phyloP scores from a whole-genome alignment of 805 yeast genomes.

The Suhomyces vadensis region DNA sequence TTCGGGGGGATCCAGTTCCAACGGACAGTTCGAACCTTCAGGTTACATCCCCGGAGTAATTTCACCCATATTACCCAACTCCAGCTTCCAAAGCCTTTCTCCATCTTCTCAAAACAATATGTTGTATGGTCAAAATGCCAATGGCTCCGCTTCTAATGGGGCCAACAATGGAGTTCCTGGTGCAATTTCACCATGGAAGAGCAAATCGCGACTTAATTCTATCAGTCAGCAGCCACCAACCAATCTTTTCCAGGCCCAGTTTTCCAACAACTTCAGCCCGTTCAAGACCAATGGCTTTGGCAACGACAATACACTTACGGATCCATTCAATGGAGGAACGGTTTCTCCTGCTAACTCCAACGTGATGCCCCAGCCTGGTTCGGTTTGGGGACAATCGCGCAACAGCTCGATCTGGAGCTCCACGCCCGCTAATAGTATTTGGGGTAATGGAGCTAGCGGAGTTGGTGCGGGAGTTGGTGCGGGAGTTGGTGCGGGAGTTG shows the following conservation, averaged over 20 bases:
- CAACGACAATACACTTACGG: neutral
- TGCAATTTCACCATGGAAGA: conserved; percentile 15
- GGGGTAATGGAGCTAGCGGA: conserved; percentile 2
- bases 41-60: conserved; percentile 3
- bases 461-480: neutral
- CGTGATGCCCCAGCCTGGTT: conserved; percentile 2
- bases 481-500: neutral
- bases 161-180: no score
- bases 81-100: conserved; percentile 7
- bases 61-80: neutral
- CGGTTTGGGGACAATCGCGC: conserved; percentile 19
- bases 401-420: conserved; percentile 36
- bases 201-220: conserved; percentile 14
- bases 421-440: conserved; percentile 9
- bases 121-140: conserved; percentile 6
- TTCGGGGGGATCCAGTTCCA: neutral
- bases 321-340: conserved; percentile 3
- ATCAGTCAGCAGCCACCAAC: conserved; percentile 3
- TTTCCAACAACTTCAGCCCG: conserved; percentile 19
- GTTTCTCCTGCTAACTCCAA: neutral
- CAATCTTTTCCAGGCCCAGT: conserved; percentile 7
- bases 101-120: conserved; percentile 10
- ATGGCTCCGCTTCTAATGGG: no score
- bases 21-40: neutral
- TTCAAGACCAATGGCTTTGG: conserved; percentile 12